phyloP scores from a whole-genome alignment of 495 filamentous ascomycete species.

The Parathielavia appendiculata region DNA sequence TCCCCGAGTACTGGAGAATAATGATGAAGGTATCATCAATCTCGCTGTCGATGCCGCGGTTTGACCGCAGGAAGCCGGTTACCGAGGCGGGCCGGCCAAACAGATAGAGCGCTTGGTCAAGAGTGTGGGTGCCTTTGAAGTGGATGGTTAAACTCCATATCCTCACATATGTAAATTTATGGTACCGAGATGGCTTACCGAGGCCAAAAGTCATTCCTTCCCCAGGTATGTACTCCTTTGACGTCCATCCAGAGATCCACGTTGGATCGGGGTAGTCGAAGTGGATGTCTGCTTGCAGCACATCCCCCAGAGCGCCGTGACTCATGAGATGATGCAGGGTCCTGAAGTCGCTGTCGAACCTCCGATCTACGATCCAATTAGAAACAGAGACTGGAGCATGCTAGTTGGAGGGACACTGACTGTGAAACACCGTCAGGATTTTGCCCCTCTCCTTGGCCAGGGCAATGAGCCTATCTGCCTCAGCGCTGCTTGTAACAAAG shows the following conservation, averaged over 20 bases:
- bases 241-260: conserved; percentile 53
- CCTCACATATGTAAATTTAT: background rate
- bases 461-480: conserved; percentile 59
- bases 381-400: background rate
- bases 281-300: conserved; percentile 65
- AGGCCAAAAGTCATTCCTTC: conserved; percentile 66
- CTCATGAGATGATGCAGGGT: conserved; percentile 54
- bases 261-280: conserved; percentile 52
- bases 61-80: conserved; percentile 58
- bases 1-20: conserved; percentile 33
- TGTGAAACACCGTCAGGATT: conserved; percentile 65
- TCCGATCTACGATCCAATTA: conserved; percentile 50
- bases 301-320: conserved; percentile 50
- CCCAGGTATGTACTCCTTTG: conserved; percentile 48
- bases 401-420: conserved; percentile 10
- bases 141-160: background rate
- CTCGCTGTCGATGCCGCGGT: conserved; percentile 43
- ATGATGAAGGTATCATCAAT: conserved; percentile 37
- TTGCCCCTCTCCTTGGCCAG: conserved; percentile 56
- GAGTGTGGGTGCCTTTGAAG: conserved; percentile 51
- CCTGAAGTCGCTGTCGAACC: conserved; percentile 68
- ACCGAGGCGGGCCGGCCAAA: conserved; percentile 61
- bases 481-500: conserved; percentile 57
- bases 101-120: conserved; percentile 63
- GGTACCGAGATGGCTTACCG: conserved; percentile 31